phyloP scores from a whole-genome alignment of 2,329 filamentous ascomycete genomes.

The Penicillium brevicompactum region DNA sequence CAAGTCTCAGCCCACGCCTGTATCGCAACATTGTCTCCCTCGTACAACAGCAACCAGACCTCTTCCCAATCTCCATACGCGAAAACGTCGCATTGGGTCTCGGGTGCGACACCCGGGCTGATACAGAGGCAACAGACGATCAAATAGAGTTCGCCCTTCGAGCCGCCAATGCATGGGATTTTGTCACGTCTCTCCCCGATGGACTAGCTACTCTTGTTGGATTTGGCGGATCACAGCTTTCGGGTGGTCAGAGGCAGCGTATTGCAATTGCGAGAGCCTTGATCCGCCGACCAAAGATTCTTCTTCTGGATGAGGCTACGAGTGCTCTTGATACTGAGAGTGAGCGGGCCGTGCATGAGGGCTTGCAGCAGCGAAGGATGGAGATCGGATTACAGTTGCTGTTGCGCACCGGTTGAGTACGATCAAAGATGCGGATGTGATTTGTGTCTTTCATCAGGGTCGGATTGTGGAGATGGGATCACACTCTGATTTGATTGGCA shows the following conservation, averaged over 20 bases:
- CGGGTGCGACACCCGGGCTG: too few species aligned
- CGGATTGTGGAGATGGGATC: constrained; percentile 84
- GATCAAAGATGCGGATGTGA: constrained; percentile 87
- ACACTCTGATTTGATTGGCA: constrained; percentile 47
- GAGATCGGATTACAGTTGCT: constrained; percentile 82
- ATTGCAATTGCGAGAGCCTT: constrained; percentile 84
- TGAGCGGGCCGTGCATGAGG: constrained; percentile 84
- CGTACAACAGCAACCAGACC: background rate
- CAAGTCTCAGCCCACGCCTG: background rate
- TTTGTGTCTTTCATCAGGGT: constrained; percentile 82
- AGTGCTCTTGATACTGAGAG: constrained; percentile 84
- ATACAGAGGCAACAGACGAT: background rate
- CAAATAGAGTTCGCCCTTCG: background rate
- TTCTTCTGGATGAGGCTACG: constrained; percentile 86
- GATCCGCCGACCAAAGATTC: constrained; percentile 78
- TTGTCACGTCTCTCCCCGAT: constrained; percentile 75
- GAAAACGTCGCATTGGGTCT: background rate
- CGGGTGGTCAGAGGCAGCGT: constrained; percentile 89
- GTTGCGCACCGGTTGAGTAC: constrained; percentile 91
- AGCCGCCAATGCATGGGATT: constrained; percentile 73
- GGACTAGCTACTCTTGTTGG: constrained; percentile 88
- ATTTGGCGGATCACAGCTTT: constrained; percentile 83
- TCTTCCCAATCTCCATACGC: background rate
- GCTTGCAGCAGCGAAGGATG: constrained; percentile 69
- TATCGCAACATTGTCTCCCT: background rate